phyloP scores from a whole-genome alignment of 305 asterid species.

The Plantago coronopus region DNA sequence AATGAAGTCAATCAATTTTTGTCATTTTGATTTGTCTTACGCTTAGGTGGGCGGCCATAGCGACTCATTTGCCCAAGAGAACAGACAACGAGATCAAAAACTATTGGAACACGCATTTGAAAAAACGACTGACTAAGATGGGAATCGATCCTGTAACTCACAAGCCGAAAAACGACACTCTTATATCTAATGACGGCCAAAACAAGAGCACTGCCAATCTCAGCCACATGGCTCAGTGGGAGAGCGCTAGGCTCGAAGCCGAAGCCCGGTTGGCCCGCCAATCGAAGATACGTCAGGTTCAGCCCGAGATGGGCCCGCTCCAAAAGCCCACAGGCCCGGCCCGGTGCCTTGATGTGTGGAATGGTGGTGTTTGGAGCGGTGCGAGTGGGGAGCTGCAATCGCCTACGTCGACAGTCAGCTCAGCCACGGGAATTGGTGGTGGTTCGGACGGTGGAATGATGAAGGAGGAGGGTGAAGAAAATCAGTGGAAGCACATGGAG shows the following conservation, averaged over 20 bases:
- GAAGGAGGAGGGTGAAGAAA: slow-evolving; percentile 1
- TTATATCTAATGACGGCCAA: not conserved
- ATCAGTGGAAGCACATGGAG: slow-evolving; percentile 1
- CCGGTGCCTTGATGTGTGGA: not conserved
- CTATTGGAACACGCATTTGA: slow-evolving; percentile 10
- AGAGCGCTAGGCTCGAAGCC: slow-evolving; percentile 2
- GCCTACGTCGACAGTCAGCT: slow-evolving; percentile 4
- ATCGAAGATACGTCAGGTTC: not conserved
- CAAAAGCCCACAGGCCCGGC: not conserved
- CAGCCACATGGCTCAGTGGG: slow-evolving; percentile 12
- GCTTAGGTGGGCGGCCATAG: slow-evolving; percentile 10
- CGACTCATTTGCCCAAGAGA: slow-evolving; percentile 6
- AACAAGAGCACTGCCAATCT: slow-evolving; percentile 8
- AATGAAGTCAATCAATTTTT: not conserved
- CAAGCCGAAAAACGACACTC: slow-evolving; percentile 13
- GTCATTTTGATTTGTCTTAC: not conserved
- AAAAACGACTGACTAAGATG: slow-evolving; percentile 1
- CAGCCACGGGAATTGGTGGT: not conserved
- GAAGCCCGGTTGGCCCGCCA: not conserved
- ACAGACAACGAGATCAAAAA: slow-evolving; percentile 11
- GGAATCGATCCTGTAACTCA: slow-evolving; percentile 10
- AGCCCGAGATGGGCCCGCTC: not conserved
- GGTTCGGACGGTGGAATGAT: not conserved
- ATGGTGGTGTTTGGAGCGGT: not conserved
- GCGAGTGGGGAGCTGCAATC: not conserved